Percentiles rank a stretch among this genome's conserved stretches.
These are phyloP conservation scores for Kurtzmaniella quercitrusa DNA, from an alignment of 1,139 yeast genomes.

Conservation along the genomic window DNA sequence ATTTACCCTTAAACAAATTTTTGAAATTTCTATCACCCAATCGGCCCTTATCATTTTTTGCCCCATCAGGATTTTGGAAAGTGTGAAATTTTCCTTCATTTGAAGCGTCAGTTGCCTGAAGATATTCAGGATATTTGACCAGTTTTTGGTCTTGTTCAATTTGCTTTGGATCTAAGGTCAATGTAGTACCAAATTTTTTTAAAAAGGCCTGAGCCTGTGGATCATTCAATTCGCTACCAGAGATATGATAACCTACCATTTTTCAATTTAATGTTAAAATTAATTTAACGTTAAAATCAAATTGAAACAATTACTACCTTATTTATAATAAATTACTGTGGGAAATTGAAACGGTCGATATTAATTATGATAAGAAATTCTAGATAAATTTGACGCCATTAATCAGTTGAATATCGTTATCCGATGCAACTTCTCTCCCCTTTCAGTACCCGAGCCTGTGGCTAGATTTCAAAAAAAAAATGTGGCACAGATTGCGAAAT, in stretches of 20 bases:
- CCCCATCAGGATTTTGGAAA: slow-evolving; percentile 17
- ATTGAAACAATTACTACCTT: no score
- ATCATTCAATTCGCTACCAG: slow-evolving; percentile 6
- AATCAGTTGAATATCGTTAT: neutral
- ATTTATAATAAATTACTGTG: no score
- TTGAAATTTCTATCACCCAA: slow-evolving; percentile 26
- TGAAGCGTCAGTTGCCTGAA: slow-evolving; percentile 14
- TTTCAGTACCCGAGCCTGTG: neutral
- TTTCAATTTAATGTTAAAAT: neutral
- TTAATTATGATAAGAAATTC: neutral
- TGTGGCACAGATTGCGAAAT: neutral
- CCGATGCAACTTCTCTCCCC: neutral
- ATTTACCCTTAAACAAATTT: slow-evolving; percentile 21
- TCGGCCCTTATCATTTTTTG: slow-evolving; percentile 22
- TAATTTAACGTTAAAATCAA: no score
- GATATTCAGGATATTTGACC: slow-evolving; percentile 21
- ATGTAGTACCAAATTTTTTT: slow-evolving; percentile 1
- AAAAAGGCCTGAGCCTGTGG: slow-evolving; percentile 1
- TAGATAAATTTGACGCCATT: neutral
- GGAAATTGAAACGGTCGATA: no score
- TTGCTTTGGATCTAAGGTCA: slow-evolving; percentile 1
- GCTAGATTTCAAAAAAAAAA: neutral
- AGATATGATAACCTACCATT: slow-evolving; percentile 5
- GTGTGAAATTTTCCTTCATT: slow-evolving; percentile 19
- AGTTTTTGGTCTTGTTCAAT: slow-evolving; percentile 12